Conservation (phyloP, 2,329 filamentous ascomycete genomes). For the Aspergillus ruber region DNA sequence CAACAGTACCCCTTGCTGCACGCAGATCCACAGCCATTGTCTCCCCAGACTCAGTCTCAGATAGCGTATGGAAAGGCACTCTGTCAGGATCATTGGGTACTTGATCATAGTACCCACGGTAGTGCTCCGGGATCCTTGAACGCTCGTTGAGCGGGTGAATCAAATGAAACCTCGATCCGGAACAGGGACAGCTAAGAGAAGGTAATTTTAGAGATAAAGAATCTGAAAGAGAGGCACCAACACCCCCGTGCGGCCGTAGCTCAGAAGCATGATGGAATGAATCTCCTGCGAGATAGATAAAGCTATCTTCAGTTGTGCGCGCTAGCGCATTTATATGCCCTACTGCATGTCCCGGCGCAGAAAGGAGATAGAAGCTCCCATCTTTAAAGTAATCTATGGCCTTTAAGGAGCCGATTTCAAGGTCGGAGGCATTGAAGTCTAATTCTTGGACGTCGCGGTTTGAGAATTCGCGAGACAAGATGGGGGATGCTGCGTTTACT, state of each 20-base stretch:
- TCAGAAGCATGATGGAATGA: constrained; percentile 19
- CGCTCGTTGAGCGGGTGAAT: neutral
- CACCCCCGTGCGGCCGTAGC: constrained; percentile 25
- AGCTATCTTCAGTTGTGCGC: constrained; percentile 18
- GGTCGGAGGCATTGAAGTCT: neutral
- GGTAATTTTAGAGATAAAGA: neutral
- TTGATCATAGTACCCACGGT: too few species aligned
- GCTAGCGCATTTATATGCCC: constrained; percentile 24
- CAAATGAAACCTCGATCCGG: neutral
- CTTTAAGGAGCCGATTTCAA: constrained; percentile 16
- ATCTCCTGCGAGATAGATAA: constrained; percentile 24
- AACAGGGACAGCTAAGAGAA: neutral
- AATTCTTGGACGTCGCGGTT: constrained; percentile 6
- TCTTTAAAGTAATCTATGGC: constrained; percentile 25
- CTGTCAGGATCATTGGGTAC: too few species aligned
- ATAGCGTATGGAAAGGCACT: too few species aligned
- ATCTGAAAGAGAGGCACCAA: neutral
- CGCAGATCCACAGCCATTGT: neutral
- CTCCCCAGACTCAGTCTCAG: neutral
- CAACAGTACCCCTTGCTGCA: neutral
- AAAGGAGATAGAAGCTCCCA: constrained; percentile 24
- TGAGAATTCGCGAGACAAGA: constrained; percentile 9
- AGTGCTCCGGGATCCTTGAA: too few species aligned
- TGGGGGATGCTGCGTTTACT: constrained; percentile 24
- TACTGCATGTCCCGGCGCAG: constrained; percentile 29